Conservation (phyloP, 352 stramenopile genomes). For the Phytophthora fragariaefolia region DNA sequence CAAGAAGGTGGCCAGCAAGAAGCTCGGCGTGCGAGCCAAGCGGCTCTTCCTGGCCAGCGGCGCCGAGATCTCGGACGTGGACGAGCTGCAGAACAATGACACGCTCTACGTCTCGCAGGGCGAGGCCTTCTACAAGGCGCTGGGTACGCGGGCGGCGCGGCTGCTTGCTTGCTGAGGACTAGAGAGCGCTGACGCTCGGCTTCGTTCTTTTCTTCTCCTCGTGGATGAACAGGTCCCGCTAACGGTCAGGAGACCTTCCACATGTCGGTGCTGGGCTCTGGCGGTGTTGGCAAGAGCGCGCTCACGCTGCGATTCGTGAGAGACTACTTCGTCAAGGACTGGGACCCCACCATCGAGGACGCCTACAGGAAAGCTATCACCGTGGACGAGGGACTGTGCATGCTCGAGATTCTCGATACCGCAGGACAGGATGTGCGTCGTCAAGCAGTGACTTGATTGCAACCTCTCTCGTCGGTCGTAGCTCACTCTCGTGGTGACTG, state of each 20-base stretch:
- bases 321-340: constrained; percentile 92
- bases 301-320: constrained; percentile 91
- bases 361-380: constrained; percentile 90
- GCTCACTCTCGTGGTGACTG: background rate
- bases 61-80: constrained; percentile 85
- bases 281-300: constrained; percentile 92
- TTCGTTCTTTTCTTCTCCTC: constrained; percentile 6
- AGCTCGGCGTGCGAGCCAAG: constrained; percentile 80
- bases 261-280: constrained; percentile 87
- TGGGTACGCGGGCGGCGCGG: constrained; percentile 35
- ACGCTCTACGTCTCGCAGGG: constrained; percentile 88
- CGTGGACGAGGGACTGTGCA: constrained; percentile 85
- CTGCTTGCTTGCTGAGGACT: too few relatives aligned
- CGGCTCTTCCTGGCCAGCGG: constrained; percentile 81
- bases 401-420: constrained; percentile 92
- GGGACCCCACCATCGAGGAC: constrained; percentile 93
- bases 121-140: constrained; percentile 85
- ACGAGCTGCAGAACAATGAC: constrained; percentile 91
- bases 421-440: constrained; percentile 86
- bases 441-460: background rate
- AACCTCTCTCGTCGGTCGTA: background rate
- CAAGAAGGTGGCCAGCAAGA: constrained; percentile 89
- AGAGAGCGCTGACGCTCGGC: background rate
- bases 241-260: constrained; percentile 87
- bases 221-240: constrained; percentile 46